phyloP scores from a whole-genome alignment of 2,329 filamentous ascomycete species.

The Pseudogymnoascus sp. region DNA sequence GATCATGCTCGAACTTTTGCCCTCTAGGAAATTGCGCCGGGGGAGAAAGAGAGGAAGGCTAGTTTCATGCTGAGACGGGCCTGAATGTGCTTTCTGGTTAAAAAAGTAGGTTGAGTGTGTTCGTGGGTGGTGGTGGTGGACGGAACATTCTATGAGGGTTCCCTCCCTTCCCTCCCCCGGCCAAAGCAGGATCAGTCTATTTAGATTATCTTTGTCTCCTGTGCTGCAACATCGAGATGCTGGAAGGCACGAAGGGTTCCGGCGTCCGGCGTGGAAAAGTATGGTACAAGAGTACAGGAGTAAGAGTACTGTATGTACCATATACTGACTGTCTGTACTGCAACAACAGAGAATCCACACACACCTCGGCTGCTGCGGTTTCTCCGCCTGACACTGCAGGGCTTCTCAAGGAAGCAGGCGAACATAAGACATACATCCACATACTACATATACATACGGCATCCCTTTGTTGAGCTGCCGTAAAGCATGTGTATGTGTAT shows the following conservation, averaged over 20 bases:
- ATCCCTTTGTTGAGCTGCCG: background rate
- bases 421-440: background rate
- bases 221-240: background rate
- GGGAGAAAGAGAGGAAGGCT: background rate
- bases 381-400: slow-evolving; percentile 1
- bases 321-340: background rate
- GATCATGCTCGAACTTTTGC: background rate
- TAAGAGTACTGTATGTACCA: background rate
- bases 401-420: background rate
- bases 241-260: background rate
- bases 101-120: background rate
- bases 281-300: background rate
- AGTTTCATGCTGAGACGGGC: background rate
- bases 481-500: background rate
- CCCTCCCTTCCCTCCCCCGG: background rate
- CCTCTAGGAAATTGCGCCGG: background rate
- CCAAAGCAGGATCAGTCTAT: background rate
- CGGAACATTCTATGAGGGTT: background rate
- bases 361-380: slow-evolving; percentile 1
- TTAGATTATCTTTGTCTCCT: background rate
- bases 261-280: background rate
- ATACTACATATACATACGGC: background rate
- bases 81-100: background rate
- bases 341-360: background rate
- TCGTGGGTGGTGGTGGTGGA: background rate